Evolutionary conservation across 108 stramenopile genomes (phyloP).

Genomic region (Skeletonema grethae): DNA sequence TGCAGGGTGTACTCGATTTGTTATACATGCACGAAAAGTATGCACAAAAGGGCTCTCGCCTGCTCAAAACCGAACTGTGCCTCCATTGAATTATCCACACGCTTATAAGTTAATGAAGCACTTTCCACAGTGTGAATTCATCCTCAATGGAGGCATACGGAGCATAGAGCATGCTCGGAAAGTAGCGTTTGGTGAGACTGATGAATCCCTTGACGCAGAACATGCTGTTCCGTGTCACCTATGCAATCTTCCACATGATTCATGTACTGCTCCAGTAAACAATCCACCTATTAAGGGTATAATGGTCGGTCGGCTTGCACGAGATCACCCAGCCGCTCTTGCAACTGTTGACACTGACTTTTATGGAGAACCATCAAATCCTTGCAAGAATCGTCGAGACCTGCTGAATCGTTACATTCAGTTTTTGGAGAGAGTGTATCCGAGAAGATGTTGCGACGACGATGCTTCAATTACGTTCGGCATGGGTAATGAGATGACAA

Average conservation of each 20-base stretch:
- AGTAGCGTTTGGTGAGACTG: conserved; percentile 44
- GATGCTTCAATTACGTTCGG: conserved; percentile 40
- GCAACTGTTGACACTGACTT: conserved; percentile 76
- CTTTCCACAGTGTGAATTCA: conserved; percentile 76
- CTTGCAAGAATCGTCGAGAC: conserved; percentile 67
- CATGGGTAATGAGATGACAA: conserved; percentile 29
- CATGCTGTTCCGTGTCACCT: conserved; percentile 54
- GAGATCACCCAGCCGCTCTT: conserved; percentile 71
- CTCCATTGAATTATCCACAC: conserved; percentile 73
- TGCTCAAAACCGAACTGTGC: conserved; percentile 72
- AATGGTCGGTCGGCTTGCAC: conserved; percentile 75
- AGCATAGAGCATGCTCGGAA: conserved; percentile 56
- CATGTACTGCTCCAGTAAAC: conserved; percentile 62
- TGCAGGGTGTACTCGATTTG: conserved; percentile 54
- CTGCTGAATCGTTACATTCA: conserved; percentile 60
- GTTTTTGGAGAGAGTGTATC: conserved; percentile 70
- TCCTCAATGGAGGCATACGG: conserved; percentile 76
- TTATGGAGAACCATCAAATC: conserved; percentile 66
- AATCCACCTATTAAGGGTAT: conserved; percentile 46
- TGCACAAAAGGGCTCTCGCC: conserved; percentile 57
- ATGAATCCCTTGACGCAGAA: conserved; percentile 22
- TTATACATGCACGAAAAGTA: conserved; percentile 71
- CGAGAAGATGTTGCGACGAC: conserved; percentile 79
- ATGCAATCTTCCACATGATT: conserved; percentile 60
- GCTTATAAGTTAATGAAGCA: conserved; percentile 61